A percentile compares a stretch with the other conserved stretches of the same genome.
These are phyloP conservation scores for Nakazawaea wyomingensis DNA, from an alignment of 805 yeast species.

Conservation along the genomic window DNA sequence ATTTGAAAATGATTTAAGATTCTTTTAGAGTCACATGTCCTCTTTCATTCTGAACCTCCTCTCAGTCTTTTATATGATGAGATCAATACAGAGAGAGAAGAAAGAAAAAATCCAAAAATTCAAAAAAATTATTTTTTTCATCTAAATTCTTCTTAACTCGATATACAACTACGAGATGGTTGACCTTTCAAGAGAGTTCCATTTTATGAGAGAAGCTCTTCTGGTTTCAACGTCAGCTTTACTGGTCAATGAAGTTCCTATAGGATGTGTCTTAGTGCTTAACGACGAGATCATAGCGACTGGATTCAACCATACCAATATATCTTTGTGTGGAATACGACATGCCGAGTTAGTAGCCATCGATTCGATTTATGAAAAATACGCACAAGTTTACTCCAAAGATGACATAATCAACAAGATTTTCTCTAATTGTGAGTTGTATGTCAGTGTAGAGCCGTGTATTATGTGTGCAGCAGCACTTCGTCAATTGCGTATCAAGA, in stretches of 20 bases:
- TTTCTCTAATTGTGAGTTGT: conserved; percentile 58
- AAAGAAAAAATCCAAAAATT: neutral
- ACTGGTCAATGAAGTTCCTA: conserved; percentile 72
- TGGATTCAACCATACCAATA: conserved; percentile 85
- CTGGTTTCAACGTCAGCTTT: conserved; percentile 62
- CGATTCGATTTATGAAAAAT: conserved; percentile 38
- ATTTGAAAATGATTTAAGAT: no score
- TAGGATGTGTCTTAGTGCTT: conserved; percentile 70
- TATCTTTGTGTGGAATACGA: conserved; percentile 76
- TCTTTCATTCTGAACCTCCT: no score
- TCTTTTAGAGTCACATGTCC: no score
- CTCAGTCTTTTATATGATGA: no score
- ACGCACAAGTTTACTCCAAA: conserved; percentile 18
- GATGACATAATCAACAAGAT: conserved; percentile 23
- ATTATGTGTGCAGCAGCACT: conserved; percentile 96
- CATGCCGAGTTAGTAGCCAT: conserved; percentile 93
- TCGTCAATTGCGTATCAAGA: conserved; percentile 68
- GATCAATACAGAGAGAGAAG: no score
- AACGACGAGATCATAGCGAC: conserved; percentile 52
- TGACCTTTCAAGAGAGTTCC: conserved; percentile 19
- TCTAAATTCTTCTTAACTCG: no score
- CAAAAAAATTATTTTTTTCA: neutral
- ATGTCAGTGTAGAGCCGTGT: conserved; percentile 97
- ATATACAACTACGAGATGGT: conserved; percentile 1
- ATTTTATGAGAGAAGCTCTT: conserved; percentile 48